Evolutionary conservation across 768 basidiomycete genomes (phyloP).

Genomic region (Leccinum longicurvipes): DNA sequence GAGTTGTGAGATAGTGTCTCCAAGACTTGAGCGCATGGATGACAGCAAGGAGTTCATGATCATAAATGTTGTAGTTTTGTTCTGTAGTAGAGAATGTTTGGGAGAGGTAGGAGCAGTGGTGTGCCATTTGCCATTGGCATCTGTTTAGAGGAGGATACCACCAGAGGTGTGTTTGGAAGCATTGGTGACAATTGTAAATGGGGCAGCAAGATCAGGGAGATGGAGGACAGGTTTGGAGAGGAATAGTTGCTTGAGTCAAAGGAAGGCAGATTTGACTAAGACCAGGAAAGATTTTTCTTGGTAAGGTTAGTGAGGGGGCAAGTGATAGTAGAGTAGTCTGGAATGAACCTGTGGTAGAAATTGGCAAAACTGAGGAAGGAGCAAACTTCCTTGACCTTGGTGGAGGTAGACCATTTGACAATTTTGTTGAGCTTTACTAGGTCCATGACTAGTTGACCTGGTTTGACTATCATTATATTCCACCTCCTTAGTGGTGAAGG

Average conservation of each 20-base stretch:
- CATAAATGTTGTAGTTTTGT: conserved; percentile 48
- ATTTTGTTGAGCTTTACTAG: too few relatives aligned
- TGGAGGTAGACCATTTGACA: too few relatives aligned
- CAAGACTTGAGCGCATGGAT: neutral
- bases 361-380: neutral
- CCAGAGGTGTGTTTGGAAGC: too few relatives aligned
- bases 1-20: conserved; percentile 33
- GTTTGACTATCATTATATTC: too few relatives aligned
- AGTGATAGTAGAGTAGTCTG: conserved; percentile 31
- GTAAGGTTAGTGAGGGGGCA: conserved; percentile 12
- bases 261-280: too few relatives aligned
- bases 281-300: too few relatives aligned
- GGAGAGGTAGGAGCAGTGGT: neutral
- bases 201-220: neutral
- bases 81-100: conserved; percentile 25
- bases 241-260: neutral
- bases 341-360: conserved; percentile 33
- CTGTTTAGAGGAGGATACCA: too few relatives aligned
- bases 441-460: too few relatives aligned
- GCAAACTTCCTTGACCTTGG: neutral
- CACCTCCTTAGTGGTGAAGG: too few relatives aligned
- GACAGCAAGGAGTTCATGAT: conserved; percentile 17
- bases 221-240: neutral
- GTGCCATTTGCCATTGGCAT: too few relatives aligned
- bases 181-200: neutral